Conservation (phyloP, 495 filamentous ascomycete genomes). For the Penicillium angulare region DNA sequence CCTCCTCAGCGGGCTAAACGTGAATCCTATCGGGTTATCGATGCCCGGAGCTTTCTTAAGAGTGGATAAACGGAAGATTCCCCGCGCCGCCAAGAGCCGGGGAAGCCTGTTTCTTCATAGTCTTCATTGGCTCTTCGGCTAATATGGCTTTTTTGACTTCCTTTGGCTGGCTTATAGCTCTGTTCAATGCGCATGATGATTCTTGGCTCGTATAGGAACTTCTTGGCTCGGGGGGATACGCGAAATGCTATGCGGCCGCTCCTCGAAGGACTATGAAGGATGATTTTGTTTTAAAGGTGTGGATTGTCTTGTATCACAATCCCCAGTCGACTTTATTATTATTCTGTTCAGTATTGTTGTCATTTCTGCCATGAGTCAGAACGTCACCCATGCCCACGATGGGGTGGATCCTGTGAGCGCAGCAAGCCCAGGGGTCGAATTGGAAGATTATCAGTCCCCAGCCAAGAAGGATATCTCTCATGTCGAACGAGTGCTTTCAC, state of each 20-base stretch:
- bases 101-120: neutral
- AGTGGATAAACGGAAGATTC: neutral
- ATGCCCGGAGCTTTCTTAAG: slow-evolving; percentile 17
- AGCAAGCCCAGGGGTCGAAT: slow-evolving; percentile 4
- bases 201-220: neutral
- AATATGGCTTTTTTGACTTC: neutral
- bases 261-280: too few relatives aligned
- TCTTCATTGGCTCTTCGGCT: slow-evolving; percentile 10
- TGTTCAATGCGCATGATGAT: neutral
- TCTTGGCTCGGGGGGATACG: too few relatives aligned
- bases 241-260: too few relatives aligned
- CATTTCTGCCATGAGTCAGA: slow-evolving; percentile 11
- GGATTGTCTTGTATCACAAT: neutral
- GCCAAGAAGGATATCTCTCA: slow-evolving; percentile 44
- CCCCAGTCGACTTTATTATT: too few relatives aligned
- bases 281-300: neutral
- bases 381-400: neutral
- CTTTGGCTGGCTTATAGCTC: neutral
- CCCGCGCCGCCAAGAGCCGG: slow-evolving; percentile 15
- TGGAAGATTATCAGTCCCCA: slow-evolving; percentile 15
- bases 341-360: too few relatives aligned
- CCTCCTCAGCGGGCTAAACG: too few relatives aligned
- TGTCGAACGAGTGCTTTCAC: slow-evolving; percentile 45
- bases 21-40: slow-evolving; percentile 12
- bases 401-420: slow-evolving; percentile 6